A percentile compares a stretch with the other conserved stretches of the same genome.
These are phyloP conservation scores for Metschnikowia reukaufii DNA, from an alignment of 805 yeast species.

Conservation along the genomic window DNA sequence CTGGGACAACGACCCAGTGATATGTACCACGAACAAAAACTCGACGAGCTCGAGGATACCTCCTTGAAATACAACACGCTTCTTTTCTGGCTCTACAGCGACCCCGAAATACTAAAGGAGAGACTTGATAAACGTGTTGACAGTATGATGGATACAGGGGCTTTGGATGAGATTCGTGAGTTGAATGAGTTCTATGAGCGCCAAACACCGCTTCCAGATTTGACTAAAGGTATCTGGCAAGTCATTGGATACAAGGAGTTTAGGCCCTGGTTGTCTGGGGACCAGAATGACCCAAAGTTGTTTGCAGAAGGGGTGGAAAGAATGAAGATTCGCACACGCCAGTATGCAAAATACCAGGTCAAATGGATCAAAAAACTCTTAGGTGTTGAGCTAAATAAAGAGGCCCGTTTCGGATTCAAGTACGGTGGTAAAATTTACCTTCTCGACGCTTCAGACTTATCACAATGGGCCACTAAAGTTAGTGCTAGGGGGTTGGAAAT, in stretches of 20 bases:
- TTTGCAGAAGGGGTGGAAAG: slow-evolving; percentile 55
- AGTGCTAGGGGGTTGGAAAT: slow-evolving; percentile 53
- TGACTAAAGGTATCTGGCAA: slow-evolving; percentile 85
- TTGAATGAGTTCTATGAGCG: slow-evolving; percentile 48
- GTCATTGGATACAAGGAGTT: slow-evolving; percentile 93
- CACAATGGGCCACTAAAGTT: slow-evolving; percentile 60
- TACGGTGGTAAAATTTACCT: slow-evolving; percentile 67
- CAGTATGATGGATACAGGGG: slow-evolving; percentile 73
- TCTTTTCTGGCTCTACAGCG: slow-evolving; percentile 80
- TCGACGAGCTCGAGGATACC: slow-evolving; percentile 42
- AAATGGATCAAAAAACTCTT: slow-evolving; percentile 84
- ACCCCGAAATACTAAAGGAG: slow-evolving; percentile 51
- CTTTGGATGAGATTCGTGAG: slow-evolving; percentile 63
- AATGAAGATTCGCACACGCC: slow-evolving; percentile 83
- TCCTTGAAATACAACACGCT: slow-evolving; percentile 60
- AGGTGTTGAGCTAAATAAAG: slow-evolving; percentile 56
- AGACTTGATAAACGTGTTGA: slow-evolving; percentile 83
- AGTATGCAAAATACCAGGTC: slow-evolving; percentile 83
- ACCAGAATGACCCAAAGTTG: slow-evolving; percentile 14
- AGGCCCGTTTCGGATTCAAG: slow-evolving; percentile 42
- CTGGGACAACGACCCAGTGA: slow-evolving; percentile 72
- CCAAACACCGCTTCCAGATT: slow-evolving; percentile 42
- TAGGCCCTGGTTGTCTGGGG: slow-evolving; percentile 58
- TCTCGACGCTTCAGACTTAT: slow-evolving; percentile 74
- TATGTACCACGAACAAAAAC: slow-evolving; percentile 61